Base-by-base conservation (phyloP, 495 filamentous ascomycete species). In the Daldinia decipiens region DNA sequence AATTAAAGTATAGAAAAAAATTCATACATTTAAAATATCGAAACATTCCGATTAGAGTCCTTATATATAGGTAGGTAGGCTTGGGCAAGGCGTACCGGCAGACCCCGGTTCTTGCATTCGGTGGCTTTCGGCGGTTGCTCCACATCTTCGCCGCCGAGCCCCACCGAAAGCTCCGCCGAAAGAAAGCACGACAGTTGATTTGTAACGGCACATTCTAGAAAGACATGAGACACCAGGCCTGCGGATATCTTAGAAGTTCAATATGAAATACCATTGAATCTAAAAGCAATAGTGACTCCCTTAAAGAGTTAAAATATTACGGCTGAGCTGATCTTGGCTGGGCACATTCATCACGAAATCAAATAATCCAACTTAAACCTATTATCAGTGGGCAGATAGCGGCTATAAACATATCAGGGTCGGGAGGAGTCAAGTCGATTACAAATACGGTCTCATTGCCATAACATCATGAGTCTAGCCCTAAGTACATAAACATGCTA, bases 401-500 rank as follows among this genome's bases (percentile, higher is more conserved):
- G 31, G 17, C 17, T 5, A 32, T 56, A 43, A 15, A 8, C 26
- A 59, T 66, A 27, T n/a, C 11, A 54, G 9, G 8, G 8, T 4
- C 38, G 21, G 45, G 59, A 13, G 52, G 40, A 50, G 38, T 19
- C 39, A 53, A 24, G 17, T 68, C 38, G 26, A 56, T 72, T 72
- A 64, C 56, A 67, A 59, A 63, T 59, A 47, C 29, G 26, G 31
- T 72, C 55, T 66, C 65, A 69, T 73, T 73, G 70, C 62, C 70
- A 65, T 73, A 69, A 56, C 65, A 59, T 73, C 65, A 62, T 69
- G 61, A 27, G 34, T 59, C 55, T 63, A 59, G 50, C 59, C 59
- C 55, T 59, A 66, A 64, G 59, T 58, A 65, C 50, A 26, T 61
- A 66, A 65, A 40, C 57, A 70, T 73, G 70, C 70, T 73, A 69